phyloP scores from a whole-genome alignment of 768 basidiomycete genomes.

The Leccinum olivaceopallidum region DNA sequence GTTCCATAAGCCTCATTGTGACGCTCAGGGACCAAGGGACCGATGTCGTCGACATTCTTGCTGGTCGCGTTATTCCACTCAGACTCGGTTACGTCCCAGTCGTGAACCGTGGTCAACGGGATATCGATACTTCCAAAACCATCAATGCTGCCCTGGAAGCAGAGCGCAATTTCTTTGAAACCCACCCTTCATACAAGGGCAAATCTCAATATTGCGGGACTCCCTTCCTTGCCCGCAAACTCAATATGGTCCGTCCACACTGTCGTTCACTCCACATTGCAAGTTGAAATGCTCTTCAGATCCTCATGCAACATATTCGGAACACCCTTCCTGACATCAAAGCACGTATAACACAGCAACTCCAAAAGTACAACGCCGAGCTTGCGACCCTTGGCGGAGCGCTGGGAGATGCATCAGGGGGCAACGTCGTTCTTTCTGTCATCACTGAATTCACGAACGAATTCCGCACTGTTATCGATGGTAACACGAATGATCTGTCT shows the following conservation, averaged over 20 bases:
- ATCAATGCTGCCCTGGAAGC: conserved; percentile 85
- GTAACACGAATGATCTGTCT: conserved; percentile 93
- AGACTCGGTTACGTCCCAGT: conserved; percentile 98
- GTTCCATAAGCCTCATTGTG: conserved; percentile 7
- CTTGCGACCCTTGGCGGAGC: conserved; percentile 83
- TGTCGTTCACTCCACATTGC: background rate
- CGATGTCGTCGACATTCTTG: conserved; percentile 98
- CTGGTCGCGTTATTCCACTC: conserved; percentile 94
- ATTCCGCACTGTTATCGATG: conserved; percentile 96
- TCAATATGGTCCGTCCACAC: conserved; percentile 73
- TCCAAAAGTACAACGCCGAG: conserved; percentile 86
- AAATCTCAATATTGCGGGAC: conserved; percentile 98
- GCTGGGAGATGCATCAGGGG: conserved; percentile 80
- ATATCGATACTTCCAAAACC: conserved; percentile 88
- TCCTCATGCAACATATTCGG: conserved; percentile 99
- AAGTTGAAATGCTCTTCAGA: conserved; percentile 45
- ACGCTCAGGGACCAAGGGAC: conserved; percentile 86
- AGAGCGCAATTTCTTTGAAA: conserved; percentile 94
- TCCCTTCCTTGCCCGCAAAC: conserved; percentile 91
- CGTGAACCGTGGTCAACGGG: conserved; percentile 96
- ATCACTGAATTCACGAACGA: conserved; percentile 98
- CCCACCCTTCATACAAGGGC: conserved; percentile 87
- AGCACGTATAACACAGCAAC: conserved; percentile 86
- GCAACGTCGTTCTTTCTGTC: conserved; percentile 92
- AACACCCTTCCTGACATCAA: conserved; percentile 99